phyloP scores from a whole-genome alignment of 345 rosid species.

The Eucalyptus caleyi region DNA sequence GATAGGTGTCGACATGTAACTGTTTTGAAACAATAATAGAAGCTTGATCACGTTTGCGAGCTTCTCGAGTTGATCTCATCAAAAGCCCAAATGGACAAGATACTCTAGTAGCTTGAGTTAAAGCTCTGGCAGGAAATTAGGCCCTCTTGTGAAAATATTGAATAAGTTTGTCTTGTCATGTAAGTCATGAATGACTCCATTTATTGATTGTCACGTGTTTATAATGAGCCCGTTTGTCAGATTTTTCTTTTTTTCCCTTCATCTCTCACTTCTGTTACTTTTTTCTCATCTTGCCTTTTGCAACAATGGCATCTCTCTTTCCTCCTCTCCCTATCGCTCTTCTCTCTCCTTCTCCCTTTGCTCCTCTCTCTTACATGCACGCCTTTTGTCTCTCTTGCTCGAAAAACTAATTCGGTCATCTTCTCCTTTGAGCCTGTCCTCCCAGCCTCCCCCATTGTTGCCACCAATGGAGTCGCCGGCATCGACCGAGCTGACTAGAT shows the following conservation, averaged over 20 bases:
- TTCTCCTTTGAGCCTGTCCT: not conserved
- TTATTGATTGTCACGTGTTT: not conserved
- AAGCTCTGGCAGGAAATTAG: not conserved
- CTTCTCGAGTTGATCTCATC: not conserved
- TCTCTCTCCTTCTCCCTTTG: not conserved
- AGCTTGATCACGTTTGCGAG: not conserved
- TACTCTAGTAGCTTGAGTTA: not conserved
- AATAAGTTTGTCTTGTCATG: not conserved
- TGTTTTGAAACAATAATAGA: not conserved
- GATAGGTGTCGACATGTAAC: not conserved
- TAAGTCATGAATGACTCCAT: not conserved
- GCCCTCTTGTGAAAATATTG: no score
- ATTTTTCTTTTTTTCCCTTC: not conserved
- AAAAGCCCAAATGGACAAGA: not conserved
- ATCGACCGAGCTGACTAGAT: not conserved
- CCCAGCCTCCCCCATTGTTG: not conserved
- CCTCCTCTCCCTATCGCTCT: not conserved
- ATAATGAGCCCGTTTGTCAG: not conserved
- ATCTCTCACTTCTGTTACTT: not conserved
- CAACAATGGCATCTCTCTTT: not conserved
- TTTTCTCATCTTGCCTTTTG: not conserved
- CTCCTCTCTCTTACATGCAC: not conserved
- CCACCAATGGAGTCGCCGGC: not conserved
- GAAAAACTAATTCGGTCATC: not conserved
- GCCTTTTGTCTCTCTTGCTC: not conserved